Conservation (phyloP, 352 stramenopile species). For the Thraustochytrium striatum region DNA sequence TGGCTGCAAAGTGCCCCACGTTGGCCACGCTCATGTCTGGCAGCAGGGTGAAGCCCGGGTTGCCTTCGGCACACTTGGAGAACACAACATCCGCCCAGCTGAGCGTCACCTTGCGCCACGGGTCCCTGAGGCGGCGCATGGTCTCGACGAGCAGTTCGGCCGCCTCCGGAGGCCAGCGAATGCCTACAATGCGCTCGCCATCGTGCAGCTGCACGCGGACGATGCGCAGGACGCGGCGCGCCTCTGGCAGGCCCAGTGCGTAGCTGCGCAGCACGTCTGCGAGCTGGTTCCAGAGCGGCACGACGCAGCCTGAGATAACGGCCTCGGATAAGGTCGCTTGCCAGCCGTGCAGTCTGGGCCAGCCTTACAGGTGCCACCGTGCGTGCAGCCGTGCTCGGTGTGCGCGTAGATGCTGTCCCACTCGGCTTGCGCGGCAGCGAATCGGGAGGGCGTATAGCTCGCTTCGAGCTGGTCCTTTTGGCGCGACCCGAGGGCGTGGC, state of each 20-base stretch:
- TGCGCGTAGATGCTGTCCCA: slow-evolving; percentile 48
- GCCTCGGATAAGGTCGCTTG: background rate
- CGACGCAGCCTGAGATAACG: slow-evolving; percentile 16
- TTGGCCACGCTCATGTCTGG: too few relatives aligned
- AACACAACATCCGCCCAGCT: too few relatives aligned
- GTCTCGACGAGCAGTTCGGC: background rate
- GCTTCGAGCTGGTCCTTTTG: slow-evolving; percentile 27
- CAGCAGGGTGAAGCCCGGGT: too few relatives aligned
- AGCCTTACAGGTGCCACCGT: slow-evolving; percentile 42
- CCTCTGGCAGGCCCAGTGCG: background rate
- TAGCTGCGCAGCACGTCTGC: background rate
- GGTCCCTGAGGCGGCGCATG: background rate
- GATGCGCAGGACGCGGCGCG: slow-evolving; percentile 3
- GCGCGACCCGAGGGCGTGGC: slow-evolving; percentile 43
- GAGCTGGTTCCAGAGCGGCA: slow-evolving; percentile 23
- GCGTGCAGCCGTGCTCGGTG: slow-evolving; percentile 20
- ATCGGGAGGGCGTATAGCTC: slow-evolving; percentile 21
- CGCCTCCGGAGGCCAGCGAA: background rate
- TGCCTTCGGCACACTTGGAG: too few relatives aligned
- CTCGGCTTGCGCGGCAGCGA: background rate
- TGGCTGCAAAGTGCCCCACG: too few relatives aligned
- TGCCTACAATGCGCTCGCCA: background rate
- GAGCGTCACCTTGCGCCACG: background rate
- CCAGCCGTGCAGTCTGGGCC: slow-evolving; percentile 43
- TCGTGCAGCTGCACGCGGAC: slow-evolving; percentile 11